Base-by-base conservation (phyloP, 345 rosid species). In the Carallia pectinifolia region DNA sequence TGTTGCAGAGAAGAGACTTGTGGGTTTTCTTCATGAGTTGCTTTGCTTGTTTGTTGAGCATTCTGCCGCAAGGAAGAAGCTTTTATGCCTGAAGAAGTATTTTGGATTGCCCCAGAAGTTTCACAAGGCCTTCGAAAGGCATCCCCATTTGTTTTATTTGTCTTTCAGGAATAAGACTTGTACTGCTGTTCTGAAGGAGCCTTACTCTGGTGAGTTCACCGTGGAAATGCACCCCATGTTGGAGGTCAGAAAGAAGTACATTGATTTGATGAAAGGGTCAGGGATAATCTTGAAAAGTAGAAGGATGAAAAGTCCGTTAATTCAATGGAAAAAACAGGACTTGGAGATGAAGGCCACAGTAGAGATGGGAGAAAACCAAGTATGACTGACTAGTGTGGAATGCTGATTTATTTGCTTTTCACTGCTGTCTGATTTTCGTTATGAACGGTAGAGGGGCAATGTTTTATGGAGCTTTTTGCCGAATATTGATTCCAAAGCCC, bases 81-180 rank as follows among this genome's bases (percentile, higher is more conserved):
- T 91, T 53, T 71, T 89, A 58, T 89, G 95, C 56, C 87, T 91
- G 37, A 89, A 87, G 83, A 88, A 93, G 75, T 72, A 76, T 67
- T 90, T 86, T 29, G 92, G 92, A 17, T 85, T 93, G 68, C 81
- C 81, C 6, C 81, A 78, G 62, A 78, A 73, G 13, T 84, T 89
- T 66, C 98, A 93, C 73, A 93, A 81, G 85, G 93, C 96, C 0
- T 93, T 90, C 80, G 96, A 93, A 84, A 86, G 97, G 78, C 97
- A 93, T 82, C 89, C 96, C 3, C 86, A 86, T 58, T 73, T 89
- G 27, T 93, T 93, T 69, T 93, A 89, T 80, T 77, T 89, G 85
- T 89, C 96, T 70, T 76, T 81, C 66, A 86, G 67, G 85, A 90
- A 83, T 53, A 84, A 85, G 39, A 93, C 96, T 9, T 82, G 98